Base-by-base conservation (phyloP, 148 eudicot species). In the Camellia japonica region DNA sequence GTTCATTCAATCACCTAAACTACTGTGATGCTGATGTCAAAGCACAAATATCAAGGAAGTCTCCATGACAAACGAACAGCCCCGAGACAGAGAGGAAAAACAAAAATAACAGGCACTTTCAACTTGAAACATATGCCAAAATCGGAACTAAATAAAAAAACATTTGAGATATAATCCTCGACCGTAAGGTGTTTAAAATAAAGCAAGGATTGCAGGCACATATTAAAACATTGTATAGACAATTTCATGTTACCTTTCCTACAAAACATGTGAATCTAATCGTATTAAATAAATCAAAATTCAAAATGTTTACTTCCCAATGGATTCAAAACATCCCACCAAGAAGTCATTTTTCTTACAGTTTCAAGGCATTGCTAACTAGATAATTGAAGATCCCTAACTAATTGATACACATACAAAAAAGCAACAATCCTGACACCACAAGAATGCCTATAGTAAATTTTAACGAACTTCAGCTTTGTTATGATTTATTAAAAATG, bases 1-100 rank as follows among this genome's bases (percentile, higher is more conserved):
- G 44, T 54, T 54, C 62, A 54, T 23, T 23, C 76, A 73, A 73
- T 20, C 62, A 10, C 44, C 14, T 73, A 14, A 73, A 73, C 61
- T 23, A 73, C 7, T 13, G 60, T 41, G 15, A 52, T 3, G 19
- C 44, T 73, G 61, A 54, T 52, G 61, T 52, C n/a, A 73, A 52
- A 73, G 61, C 62, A 23, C 46, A 73, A 52, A 7, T 44, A 69
- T 20, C 7, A 52, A 52, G 75, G 5, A 51, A 72, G 20, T 51
- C 75, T 12, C 75, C 18, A 72, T 1, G 43, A 54, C 74, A 52
- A 73, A 52, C 13, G n/a, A 23, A 73, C 61, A 73, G 54, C 44
- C 44, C 46, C 56, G 19, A 54, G 38, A 20, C 41, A 23, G 30
- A 7, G 41, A 63, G 3, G 62, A n/a, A 16, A 16, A 59, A 14